Evolutionary conservation across 1,284 basidiomycete species (phyloP).

Genomic region (Pulchroboletus neoregius): DNA sequence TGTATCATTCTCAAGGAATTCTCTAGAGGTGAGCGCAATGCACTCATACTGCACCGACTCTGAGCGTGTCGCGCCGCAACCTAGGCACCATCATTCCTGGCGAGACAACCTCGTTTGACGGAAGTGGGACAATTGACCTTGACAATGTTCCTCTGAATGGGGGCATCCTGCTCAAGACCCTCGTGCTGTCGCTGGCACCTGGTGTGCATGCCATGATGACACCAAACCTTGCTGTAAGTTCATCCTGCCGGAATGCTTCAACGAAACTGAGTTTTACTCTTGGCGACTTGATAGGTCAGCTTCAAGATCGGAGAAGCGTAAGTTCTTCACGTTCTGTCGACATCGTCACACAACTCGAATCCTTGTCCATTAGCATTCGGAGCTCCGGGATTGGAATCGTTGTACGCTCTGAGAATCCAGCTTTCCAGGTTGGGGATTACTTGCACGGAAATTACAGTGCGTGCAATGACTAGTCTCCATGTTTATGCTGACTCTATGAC

Average conservation of each 20-base stretch:
- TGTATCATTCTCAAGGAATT: neutral
- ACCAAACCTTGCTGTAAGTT: slow-evolving; percentile 1
- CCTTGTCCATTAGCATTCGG: slow-evolving; percentile 1
- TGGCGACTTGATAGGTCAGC: neutral
- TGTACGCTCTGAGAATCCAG: slow-evolving; percentile 17
- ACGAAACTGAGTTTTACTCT: neutral
- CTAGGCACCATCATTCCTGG: slow-evolving; percentile 6
- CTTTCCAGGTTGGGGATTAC: slow-evolving; percentile 16
- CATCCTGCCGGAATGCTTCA: neutral
- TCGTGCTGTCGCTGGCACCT: slow-evolving; percentile 17
- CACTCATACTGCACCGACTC: neutral
- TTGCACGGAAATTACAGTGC: slow-evolving; percentile 13
- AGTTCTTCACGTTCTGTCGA: neutral
- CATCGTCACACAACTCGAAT: neutral
- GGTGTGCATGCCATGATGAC: slow-evolving; percentile 6
- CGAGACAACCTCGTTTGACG: slow-evolving; percentile 15
- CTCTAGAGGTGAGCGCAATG: neutral
- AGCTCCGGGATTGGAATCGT: slow-evolving; percentile 13
- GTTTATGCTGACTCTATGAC: neutral
- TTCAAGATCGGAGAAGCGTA: slow-evolving; percentile 13
- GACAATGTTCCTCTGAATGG: slow-evolving; percentile 16
- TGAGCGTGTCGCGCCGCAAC: too few relatives aligned
- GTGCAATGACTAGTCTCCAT: neutral
- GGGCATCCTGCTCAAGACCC: slow-evolving; percentile 16
- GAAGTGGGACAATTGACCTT: slow-evolving; percentile 13